Evolutionary conservation across 2,329 filamentous ascomycete species (phyloP).

Genomic region (Penicillium freii): DNA sequence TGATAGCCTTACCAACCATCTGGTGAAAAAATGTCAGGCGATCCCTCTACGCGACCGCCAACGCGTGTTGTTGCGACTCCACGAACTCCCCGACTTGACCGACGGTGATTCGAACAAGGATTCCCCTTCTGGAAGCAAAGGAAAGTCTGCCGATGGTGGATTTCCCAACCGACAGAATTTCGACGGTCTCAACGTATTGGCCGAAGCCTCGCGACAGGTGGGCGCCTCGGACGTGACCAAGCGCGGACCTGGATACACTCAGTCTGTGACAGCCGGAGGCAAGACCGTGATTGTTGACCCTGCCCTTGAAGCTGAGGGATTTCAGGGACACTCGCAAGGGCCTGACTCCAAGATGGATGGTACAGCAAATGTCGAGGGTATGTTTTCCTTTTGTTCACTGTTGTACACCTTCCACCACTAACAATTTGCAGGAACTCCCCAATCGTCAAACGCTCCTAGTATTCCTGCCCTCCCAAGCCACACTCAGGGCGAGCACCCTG

Average conservation of each 20-base stretch:
- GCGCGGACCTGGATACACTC: conserved; percentile 39
- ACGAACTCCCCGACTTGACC: conserved; percentile 62
- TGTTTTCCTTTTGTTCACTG: not conserved
- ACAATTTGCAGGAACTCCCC: conserved; percentile 28
- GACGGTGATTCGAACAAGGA: conserved; percentile 43
- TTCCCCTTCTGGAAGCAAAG: conserved; percentile 34
- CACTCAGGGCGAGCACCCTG: conserved; percentile 30
- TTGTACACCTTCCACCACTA: conserved; percentile 13
- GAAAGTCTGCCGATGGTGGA: conserved; percentile 41
- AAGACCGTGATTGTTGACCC: conserved; percentile 46
- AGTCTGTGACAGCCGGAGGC: conserved; percentile 41
- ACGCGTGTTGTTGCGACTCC: conserved; percentile 69
- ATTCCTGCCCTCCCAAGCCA: conserved; percentile 35
- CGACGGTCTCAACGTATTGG: conserved; percentile 80
- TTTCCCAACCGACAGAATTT: conserved; percentile 60
- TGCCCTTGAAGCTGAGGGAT: conserved; percentile 42
- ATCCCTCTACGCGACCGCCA: conserved; percentile 72
- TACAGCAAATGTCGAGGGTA: conserved; percentile 14
- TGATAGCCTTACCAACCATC: conserved; percentile 75
- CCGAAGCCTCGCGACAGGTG: conserved; percentile 81
- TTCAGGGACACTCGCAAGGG: conserved; percentile 33
- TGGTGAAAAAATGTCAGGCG: conserved; percentile 82
- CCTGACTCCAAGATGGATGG: conserved; percentile 22
- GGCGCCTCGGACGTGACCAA: conserved; percentile 53
- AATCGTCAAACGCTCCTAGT: conserved; percentile 30